These are phyloP conservation scores for Volvox carteri DNA, from an alignment of 163 green algal genomes.

Conservation along the genomic window DNA sequence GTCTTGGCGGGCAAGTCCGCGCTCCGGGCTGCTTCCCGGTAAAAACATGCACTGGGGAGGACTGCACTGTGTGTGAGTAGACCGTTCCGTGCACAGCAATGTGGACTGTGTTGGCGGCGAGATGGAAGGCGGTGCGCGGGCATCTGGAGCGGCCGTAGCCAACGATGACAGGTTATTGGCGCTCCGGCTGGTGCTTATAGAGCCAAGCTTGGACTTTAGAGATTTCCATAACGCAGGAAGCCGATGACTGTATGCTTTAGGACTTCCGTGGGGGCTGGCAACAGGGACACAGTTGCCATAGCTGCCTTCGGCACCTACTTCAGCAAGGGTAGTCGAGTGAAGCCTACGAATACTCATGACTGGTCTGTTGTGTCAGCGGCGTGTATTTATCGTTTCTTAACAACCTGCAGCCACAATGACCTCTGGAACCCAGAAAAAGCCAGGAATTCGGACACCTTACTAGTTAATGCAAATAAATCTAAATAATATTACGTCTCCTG, in stretches of 20 bases:
- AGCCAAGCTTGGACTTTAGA: constrained; percentile 6
- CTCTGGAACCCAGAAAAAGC: too few relatives aligned
- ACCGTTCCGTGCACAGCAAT: not conserved
- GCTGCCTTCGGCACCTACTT: not conserved
- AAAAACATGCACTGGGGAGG: not conserved
- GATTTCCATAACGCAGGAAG: not conserved
- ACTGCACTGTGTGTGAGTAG: not conserved
- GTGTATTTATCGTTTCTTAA: too few relatives aligned
- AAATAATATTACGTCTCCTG: not conserved
- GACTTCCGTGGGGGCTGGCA: not conserved
- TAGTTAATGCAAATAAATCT: not conserved
- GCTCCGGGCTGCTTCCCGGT: not conserved
- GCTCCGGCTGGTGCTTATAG: not conserved
- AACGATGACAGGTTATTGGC: not conserved
- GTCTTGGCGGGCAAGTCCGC: not conserved
- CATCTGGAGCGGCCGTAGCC: not conserved
- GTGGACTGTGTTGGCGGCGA: not conserved
- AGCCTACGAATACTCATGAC: constrained; percentile 4
- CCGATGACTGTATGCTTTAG: not conserved
- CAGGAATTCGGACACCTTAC: too few relatives aligned
- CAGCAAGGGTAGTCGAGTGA: not conserved
- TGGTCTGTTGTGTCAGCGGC: too few relatives aligned
- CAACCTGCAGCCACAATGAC: too few relatives aligned
- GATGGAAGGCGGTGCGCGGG: not conserved
- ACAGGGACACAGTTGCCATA: constrained; percentile 4